Base-by-base conservation (phyloP, 805 yeast genomes). In the Huiozyma naganishii region DNA sequence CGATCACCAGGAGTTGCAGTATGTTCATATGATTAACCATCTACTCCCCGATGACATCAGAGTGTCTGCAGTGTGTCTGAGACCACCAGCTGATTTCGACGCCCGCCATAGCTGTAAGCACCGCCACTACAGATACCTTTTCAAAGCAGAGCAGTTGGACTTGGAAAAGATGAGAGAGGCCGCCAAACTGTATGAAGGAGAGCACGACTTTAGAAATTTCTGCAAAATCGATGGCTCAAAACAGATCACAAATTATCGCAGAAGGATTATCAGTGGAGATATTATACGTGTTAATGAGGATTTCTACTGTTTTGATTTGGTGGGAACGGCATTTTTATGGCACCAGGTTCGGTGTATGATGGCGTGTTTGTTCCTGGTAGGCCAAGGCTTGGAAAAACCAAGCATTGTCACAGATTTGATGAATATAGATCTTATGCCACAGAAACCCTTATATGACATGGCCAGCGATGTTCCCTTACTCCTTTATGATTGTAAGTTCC, bases 281-380 rank as follows among this genome's bases (percentile, higher is more conserved):
- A 79, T 85, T 9, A 48, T 68, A 9, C 53, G 52, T 7, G 44
- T 66, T 2, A 42, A 47, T 10, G 62, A 69, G 30, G 76, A 73
- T 5, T 69, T 75, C 43, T 83, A 70, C 54, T 80, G 79, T 45
- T 78, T 90, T 59, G 88, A 87, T 58, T 66, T 92, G 42, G 71
- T 74, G 48, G 98, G 98, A 0, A 70, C 84, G 1, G 98, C 97
- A 7, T 92, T 92, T 53, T 65, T 92, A 44, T 92, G 97, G 97
- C 97, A 92, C 60, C 98, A 92, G 63, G 98, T 92, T 13, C 74
- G 98, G 45, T 88, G 95, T 52, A 92, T 92, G 92, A 76, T 88
- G 67, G 95, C 95, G 0, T 69, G 83, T 8, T 60, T 92, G 44
- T 76, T 92, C 43, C 63, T 83, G 27, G 79, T 88, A 6, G 98